Percentiles rank a stretch among this genome's conserved stretches.
phyloP scores from a whole-genome alignment of 2,329 filamentous ascomycete species.

The Colletotrichum limetticola region DNA sequence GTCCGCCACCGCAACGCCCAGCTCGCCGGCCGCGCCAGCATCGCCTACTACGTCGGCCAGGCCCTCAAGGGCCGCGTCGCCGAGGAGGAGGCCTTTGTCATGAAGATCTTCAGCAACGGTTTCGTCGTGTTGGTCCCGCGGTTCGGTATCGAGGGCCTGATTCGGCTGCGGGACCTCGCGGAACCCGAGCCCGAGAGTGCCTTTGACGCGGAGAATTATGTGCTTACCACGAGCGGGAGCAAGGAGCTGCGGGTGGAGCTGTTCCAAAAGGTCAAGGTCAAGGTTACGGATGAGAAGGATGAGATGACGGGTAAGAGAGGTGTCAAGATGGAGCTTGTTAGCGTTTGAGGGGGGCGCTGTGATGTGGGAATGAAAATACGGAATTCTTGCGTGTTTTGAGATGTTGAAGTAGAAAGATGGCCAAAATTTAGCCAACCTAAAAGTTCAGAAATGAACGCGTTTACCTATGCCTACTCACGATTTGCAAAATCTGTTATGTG shows the following conservation, averaged over 20 bases:
- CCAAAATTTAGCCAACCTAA: not conserved
- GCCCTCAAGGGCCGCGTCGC: conserved; percentile 82
- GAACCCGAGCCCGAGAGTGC: conserved; percentile 81
- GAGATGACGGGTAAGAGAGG: conserved; percentile 96
- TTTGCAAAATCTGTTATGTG: not conserved
- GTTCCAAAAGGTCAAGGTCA: conserved; percentile 91
- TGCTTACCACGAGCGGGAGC: conserved; percentile 70
- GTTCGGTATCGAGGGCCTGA: conserved; percentile 94
- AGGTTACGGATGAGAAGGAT: conserved; percentile 92
- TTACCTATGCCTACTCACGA: not conserved
- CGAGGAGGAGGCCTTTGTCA: conserved; percentile 93
- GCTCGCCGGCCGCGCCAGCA: conserved; percentile 90
- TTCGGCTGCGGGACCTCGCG: conserved; percentile 85
- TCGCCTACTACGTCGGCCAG: conserved; percentile 98
- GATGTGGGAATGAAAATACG: not conserved
- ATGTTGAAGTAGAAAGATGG: not conserved
- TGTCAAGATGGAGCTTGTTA: conserved; percentile 78
- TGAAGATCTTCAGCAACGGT: conserved; percentile 97
- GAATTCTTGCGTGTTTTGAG: not conserved
- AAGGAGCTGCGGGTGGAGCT: conserved; percentile 75
- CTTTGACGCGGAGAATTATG: conserved; percentile 89
- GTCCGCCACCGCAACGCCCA: conserved; percentile 96
- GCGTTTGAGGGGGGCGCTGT: not conserved
- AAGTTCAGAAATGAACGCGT: not conserved
- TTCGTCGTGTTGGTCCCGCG: conserved; percentile 96